Conservation (phyloP, 139 green algal species). For the Protoeuglena noctilucae region DNA sequence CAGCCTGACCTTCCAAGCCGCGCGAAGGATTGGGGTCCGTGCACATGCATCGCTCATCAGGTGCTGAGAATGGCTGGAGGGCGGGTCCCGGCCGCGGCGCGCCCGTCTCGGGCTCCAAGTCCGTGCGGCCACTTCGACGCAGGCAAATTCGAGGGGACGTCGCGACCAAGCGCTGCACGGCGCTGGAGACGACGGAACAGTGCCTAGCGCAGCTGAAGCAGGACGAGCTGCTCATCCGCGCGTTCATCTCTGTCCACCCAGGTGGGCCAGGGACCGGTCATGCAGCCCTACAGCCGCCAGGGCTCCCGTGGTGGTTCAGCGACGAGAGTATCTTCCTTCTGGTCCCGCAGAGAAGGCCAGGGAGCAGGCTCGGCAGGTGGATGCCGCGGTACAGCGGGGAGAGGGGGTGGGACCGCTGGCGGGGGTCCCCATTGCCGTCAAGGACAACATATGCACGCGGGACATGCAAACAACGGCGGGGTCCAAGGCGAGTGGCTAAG, state of each 20-base stretch:
- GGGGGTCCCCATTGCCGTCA: constrained; percentile 69
- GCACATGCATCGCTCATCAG: too few relatives aligned
- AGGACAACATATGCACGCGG: constrained; percentile 89
- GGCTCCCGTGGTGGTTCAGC: not conserved
- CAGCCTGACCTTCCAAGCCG: too few relatives aligned
- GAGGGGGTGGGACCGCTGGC: constrained; percentile 35
- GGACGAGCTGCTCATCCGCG: not conserved
- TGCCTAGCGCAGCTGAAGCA: too few relatives aligned
- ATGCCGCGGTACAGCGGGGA: constrained; percentile 12
- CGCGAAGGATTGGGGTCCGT: too few relatives aligned
- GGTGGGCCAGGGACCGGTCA: not conserved
- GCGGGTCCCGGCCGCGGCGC: too few relatives aligned
- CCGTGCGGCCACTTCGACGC: too few relatives aligned
- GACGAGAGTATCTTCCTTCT: not conserved
- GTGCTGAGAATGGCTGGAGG: too few relatives aligned
- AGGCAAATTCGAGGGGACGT: too few relatives aligned
- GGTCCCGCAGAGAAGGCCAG: not conserved
- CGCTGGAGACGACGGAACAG: too few relatives aligned
- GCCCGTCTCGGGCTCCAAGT: too few relatives aligned
- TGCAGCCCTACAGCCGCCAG: not conserved
- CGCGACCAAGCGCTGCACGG: too few relatives aligned
- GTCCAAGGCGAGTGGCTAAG: too few relatives aligned
- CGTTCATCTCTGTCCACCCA: not conserved
- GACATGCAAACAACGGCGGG: constrained; percentile 72
- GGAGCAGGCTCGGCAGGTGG: constrained; percentile 16